A percentile compares a stretch with the other conserved stretches of the same genome.
These are phyloP conservation scores for Penicillium sp. DNA, from an alignment of 2,329 filamentous ascomycete genomes.

Conservation along the genomic window DNA sequence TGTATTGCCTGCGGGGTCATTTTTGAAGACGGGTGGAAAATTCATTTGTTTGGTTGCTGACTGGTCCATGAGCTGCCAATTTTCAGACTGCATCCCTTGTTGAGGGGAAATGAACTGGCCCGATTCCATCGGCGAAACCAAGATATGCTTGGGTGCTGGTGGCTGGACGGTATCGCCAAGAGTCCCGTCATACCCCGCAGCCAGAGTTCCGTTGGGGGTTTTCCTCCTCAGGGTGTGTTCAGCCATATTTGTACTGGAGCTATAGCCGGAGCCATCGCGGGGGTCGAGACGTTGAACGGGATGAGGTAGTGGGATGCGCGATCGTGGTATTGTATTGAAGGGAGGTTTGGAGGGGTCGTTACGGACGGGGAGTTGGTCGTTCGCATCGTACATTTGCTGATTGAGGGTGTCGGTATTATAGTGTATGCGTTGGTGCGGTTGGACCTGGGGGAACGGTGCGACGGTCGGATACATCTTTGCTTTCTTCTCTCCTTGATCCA, in stretches of 20 bases:
- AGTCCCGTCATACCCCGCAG: conserved; percentile 86
- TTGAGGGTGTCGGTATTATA: conserved; percentile 31
- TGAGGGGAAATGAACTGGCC: conserved; percentile 32
- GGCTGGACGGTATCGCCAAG: conserved; percentile 64
- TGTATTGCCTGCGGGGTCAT: conserved; percentile 28
- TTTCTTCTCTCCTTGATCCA: conserved; percentile 7
- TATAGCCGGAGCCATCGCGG: conserved; percentile 27
- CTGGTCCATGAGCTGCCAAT: conserved; percentile 33
- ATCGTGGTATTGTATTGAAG: conserved; percentile 29
- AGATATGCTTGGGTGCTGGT: conserved; percentile 76
- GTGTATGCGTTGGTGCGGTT: conserved; percentile 41
- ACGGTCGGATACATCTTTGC: conserved; percentile 50
- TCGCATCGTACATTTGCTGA: conserved; percentile 30
- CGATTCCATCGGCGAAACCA: conserved; percentile 61
- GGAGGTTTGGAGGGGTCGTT: conserved; percentile 28
- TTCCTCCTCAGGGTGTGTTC: conserved; percentile 87
- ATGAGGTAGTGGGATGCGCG: conserved; percentile 39
- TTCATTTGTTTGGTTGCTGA: conserved; percentile 33
- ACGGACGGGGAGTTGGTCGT: conserved; percentile 24
- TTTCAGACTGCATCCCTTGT: conserved; percentile 30
- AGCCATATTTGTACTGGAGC: conserved; percentile 23
- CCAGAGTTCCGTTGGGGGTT: conserved; percentile 89
- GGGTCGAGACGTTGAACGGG: conserved; percentile 38
- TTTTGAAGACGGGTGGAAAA: conserved; percentile 41
- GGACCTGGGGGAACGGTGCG: conserved; percentile 43